Percentiles rank a stretch among this genome's conserved stretches.
Conservation (phyloP, 306 rosid genomes). For the Fragaria vesca region DNA sequence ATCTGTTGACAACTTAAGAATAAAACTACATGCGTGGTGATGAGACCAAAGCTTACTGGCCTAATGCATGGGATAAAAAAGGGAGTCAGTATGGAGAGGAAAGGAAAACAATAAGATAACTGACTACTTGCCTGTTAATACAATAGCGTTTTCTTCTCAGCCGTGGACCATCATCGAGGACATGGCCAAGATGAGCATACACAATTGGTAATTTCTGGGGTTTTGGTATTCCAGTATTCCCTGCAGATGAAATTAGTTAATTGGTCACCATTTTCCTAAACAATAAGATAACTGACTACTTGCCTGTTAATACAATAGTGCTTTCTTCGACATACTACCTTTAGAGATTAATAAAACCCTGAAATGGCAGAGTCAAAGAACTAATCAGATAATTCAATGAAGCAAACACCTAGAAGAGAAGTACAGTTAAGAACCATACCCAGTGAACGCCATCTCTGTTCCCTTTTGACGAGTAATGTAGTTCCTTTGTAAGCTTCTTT, state of each 20-base stretch:
- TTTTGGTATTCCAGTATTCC: slow-evolving; percentile 87
- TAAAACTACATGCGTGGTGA: too few species aligned
- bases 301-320: too few species aligned
- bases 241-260: slow-evolving; percentile 33
- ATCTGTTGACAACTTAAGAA: too few species aligned
- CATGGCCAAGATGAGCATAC: slow-evolving; percentile 40
- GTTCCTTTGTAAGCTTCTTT: slow-evolving; percentile 55
- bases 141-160: too few species aligned
- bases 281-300: too few species aligned
- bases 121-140: too few species aligned
- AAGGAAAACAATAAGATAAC: too few species aligned
- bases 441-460: slow-evolving; percentile 91
- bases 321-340: too few species aligned
- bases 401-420: not conserved
- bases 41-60: too few species aligned
- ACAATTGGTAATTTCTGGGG: slow-evolving; percentile 72
- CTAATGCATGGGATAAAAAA: too few species aligned
- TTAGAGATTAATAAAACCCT: not conserved
- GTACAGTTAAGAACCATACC: slow-evolving; percentile 42
- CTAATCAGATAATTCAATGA: not conserved
- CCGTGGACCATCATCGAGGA: too few species aligned
- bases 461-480: slow-evolving; percentile 82
- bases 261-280: not conserved
- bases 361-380: not conserved
- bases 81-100: too few species aligned